Base-by-base conservation (phyloP, 1,284 basidiomycete genomes). In the Cryptococcus sp. region DNA sequence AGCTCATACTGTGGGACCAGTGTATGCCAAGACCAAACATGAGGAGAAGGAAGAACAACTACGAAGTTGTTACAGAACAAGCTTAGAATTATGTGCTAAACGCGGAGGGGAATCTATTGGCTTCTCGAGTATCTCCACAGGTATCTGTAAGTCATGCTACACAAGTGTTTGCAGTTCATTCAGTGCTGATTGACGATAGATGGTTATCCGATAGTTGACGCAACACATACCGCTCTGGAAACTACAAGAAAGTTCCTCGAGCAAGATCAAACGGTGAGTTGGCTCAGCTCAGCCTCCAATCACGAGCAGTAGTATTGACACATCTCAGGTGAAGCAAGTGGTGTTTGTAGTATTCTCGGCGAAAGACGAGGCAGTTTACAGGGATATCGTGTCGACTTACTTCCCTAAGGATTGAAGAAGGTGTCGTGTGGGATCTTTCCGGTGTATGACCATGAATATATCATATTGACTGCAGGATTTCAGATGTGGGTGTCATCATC, bases 1-100 rank as follows among this genome's bases (percentile, higher is more conserved):
- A 55, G 90, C 96, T 15, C 95, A 97, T 68, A 86, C 95, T 1
- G 93, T 96, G 31, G 94, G 94, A 8, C 92, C 92, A 0, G 74
- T 92, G 2, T 95, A 91, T 69, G 79, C 79, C 0, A 54, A 62
- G 0, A 60, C 63, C 1, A 69, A 80, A 1, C 72, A 67, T 6
- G 79, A 82, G 14, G 68, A 74, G 45, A 83, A 82, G 49, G 83
- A 83, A 5, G 62, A 73, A 53, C 79, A 82, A 57, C 81, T 98
- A 3, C 78, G 80, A 4, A 86, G 85, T 13, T 92, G 90, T 71
- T 95, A 95, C 70, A 73, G 70, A 52, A 82, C 74, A 4, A 86
- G 86, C 58, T 75, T 94, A 48, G 79, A 85, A 30, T 58, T 87
- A 30, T 86, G 87, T 0, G 76, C 81, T 2, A 76, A 85, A 50